Base-by-base conservation (phyloP, 2,329 filamentous ascomycete species). In the Penicillium digitatum region DNA sequence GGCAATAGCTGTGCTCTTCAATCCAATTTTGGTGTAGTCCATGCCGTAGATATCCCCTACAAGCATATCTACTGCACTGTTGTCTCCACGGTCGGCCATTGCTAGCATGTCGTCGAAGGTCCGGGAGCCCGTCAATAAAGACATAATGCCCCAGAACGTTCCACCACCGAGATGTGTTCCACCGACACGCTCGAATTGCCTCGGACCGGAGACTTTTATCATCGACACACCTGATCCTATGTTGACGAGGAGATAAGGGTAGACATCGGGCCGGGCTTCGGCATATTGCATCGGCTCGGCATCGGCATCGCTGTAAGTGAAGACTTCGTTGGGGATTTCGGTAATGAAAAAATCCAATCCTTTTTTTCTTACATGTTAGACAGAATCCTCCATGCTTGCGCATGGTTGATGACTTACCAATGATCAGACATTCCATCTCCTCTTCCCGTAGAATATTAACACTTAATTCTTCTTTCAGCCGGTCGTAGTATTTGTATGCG, bases 301-400 rank as follows among this genome's bases (percentile, higher is more conserved):
- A 64, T 93, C 87, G 38, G 84, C 83, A 72, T 95, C 93, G 70
- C 88, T 92, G 75, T 97, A 97, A 20, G 91, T 96, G 69, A 99
- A 99, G 52, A 99, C 93, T 75, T 99, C 94, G 64, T 88, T 86
- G 20, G 94, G 94, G 56, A 99, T 97, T 72, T 97, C 92, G 62
- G 90, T 95, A 69, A 97, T 97, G 80, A 99, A 97, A 78, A 97
- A 99, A 72, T 99, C 94, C 40, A 99, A 85, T 12, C 93, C 91
- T 90, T 65, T 31, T 27, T 22, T 65, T 31, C 26, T 22, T 12
- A 27, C 24, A 1, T 24, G 35, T 42, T 26, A 42, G 35, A 34
- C 9, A 18, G 16, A 7, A 20, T 22, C 1, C 8, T 26, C 16
- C 3, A 34, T 18, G 2, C 16, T 16, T 50, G 7, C 3, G 8